Evolutionary conservation across 164 flowering plant genomes (phyloP).

Genomic region (Warburgia ugandensis): DNA sequence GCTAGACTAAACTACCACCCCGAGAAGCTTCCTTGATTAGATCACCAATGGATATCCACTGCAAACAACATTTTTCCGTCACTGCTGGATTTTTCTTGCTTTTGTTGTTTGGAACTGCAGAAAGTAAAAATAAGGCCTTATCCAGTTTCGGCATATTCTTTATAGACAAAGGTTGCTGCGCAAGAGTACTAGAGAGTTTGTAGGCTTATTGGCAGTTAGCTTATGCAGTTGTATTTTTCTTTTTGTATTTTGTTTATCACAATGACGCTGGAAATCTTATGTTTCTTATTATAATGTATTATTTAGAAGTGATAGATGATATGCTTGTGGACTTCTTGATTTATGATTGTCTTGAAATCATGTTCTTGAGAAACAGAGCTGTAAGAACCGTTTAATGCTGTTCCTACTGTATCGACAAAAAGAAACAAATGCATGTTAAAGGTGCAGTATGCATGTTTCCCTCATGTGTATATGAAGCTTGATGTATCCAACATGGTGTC

Average conservation of each 20-base stretch:
- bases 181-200: not conserved
- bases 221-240: too few species aligned
- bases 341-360: too few species aligned
- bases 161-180: conserved; percentile 2
- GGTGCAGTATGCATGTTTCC: too few species aligned
- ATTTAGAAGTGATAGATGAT: too few species aligned
- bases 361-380: too few species aligned
- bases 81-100: not conserved
- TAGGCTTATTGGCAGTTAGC: not conserved
- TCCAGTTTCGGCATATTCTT: conserved; percentile 3
- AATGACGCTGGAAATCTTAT: not conserved
- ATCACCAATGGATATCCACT: not conserved
- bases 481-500: too few species aligned
- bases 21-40: not conserved
- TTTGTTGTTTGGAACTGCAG: not conserved
- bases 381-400: too few species aligned
- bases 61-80: not conserved
- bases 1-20: conserved; percentile 39
- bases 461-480: too few species aligned
- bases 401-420: too few species aligned
- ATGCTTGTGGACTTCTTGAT: too few species aligned
- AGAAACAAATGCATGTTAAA: too few species aligned
- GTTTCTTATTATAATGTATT: too few species aligned
- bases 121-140: not conserved
- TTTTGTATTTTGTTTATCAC: not conserved